Evolutionary conservation across 257 asterid genomes (phyloP).

Genomic region (Solanum tarapatanum): DNA sequence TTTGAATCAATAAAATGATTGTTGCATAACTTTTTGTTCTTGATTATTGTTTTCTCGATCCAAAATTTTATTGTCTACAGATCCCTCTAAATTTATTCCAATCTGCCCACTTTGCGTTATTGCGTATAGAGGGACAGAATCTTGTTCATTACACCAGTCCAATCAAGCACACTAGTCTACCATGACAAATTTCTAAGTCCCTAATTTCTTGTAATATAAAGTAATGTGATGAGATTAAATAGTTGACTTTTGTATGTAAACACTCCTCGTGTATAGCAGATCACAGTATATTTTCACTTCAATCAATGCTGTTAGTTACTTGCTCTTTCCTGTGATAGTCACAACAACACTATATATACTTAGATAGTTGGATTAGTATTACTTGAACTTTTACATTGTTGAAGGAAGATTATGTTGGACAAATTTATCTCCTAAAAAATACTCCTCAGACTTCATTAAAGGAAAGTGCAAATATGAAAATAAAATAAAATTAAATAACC

Average conservation of each 20-base stretch:
- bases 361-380: neutral
- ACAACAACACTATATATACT: neutral
- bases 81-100: too few species aligned
- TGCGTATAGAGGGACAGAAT: neutral
- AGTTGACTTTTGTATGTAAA: neutral
- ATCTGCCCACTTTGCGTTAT: too few species aligned
- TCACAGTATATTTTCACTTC: neutral
- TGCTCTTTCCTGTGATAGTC: neutral
- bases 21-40: too few species aligned
- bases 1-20: too few species aligned
- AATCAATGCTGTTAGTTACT: neutral
- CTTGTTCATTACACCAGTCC: neutral
- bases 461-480: neutral
- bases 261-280: neutral
- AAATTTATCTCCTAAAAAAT: neutral
- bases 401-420: neutral
- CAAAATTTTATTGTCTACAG: too few species aligned
- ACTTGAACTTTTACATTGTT: neutral
- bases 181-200: neutral
- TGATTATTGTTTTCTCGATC: too few species aligned
- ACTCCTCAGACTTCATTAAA: neutral
- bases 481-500: too few species aligned
- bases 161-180: neutral
- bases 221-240: neutral
- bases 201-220: neutral